Evolutionary conservation across 371 early-diverging fungal genomes (phyloP).

Genomic region (Mortierella sp.): DNA sequence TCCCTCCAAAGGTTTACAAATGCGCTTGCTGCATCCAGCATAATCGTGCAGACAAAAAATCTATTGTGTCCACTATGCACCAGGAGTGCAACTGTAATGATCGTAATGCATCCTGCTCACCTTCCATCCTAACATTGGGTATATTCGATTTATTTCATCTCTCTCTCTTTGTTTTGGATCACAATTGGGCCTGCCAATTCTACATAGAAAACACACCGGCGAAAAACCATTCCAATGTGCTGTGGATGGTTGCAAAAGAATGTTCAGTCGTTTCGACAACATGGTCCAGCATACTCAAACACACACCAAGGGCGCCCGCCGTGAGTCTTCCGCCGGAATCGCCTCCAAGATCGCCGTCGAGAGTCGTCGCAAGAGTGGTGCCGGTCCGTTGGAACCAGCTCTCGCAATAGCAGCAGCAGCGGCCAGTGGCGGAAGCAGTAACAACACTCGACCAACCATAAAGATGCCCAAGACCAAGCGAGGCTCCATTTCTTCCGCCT

Average conservation of each 20-base stretch:
- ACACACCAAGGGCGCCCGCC: constrained; percentile 56
- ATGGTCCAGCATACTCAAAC: constrained; percentile 75
- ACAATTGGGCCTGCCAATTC: background rate
- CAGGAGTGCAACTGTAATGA: background rate
- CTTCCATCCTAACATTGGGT: constrained; percentile 15
- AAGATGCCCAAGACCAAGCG: constrained; percentile 25
- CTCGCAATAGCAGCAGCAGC: background rate
- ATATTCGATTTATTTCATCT: background rate
- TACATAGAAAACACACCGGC: constrained; percentile 66
- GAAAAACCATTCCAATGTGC: constrained; percentile 73
- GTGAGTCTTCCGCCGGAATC: constrained; percentile 43
- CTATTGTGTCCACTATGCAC: constrained; percentile 3
- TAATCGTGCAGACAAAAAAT: background rate
- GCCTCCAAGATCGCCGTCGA: constrained; percentile 43
- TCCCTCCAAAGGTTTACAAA: background rate
- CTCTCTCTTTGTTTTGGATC: background rate
- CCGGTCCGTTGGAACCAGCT: constrained; percentile 17
- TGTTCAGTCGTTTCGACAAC: constrained; percentile 71
- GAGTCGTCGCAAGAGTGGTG: constrained; percentile 42
- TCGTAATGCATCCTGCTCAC: background rate
- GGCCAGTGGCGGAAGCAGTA: background rate
- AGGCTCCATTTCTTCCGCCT: constrained; percentile 28
- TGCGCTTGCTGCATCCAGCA: background rate
- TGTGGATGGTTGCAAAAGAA: constrained; percentile 67
- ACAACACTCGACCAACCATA: background rate